A percentile compares a stretch with the other conserved stretches of the same genome.
phyloP scores from a whole-genome alignment of 352 stramenopile genomes.

The Phytophthora sp. region DNA sequence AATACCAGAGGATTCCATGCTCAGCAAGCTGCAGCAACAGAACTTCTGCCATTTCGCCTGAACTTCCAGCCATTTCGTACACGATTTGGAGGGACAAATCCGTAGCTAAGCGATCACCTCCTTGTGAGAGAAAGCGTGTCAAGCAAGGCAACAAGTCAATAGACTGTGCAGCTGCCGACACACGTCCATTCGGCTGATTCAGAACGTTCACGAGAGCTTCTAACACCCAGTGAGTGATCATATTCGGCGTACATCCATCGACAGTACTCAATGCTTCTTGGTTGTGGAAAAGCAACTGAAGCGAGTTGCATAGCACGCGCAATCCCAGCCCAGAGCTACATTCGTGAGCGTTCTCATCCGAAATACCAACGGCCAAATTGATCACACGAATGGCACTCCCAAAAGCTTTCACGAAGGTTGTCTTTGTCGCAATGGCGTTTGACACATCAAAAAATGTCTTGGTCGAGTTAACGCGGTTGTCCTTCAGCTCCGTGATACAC shows the following conservation, averaged over 20 bases:
- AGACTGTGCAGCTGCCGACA: slow-evolving; percentile 81
- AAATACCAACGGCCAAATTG: slow-evolving; percentile 74
- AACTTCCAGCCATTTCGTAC: slow-evolving; percentile 81
- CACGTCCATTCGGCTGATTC: slow-evolving; percentile 82
- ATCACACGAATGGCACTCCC: slow-evolving; percentile 78
- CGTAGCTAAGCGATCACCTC: slow-evolving; percentile 70
- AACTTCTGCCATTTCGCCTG: slow-evolving; percentile 83
- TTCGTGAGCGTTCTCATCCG: slow-evolving; percentile 76
- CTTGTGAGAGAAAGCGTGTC: slow-evolving; percentile 74
- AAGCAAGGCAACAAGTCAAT: slow-evolving; percentile 83
- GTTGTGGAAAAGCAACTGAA: slow-evolving; percentile 82
- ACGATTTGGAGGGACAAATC: slow-evolving; percentile 84
- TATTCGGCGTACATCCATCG: slow-evolving; percentile 66
- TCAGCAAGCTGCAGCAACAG: slow-evolving; percentile 81
- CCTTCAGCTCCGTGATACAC: slow-evolving; percentile 78
- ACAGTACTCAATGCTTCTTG: slow-evolving; percentile 59
- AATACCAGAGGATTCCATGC: slow-evolving; percentile 85
- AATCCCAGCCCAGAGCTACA: slow-evolving; percentile 78
- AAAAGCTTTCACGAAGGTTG: slow-evolving; percentile 69
- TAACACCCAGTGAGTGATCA: slow-evolving; percentile 80
- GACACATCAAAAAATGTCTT: slow-evolving; percentile 62
- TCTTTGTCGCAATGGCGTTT: slow-evolving; percentile 64
- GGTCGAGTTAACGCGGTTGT: slow-evolving; percentile 47
- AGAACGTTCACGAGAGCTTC: slow-evolving; percentile 84
- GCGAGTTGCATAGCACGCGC: slow-evolving; percentile 72